Conservation (phyloP, 768 basidiomycete species). For the Podaxis sp. region DNA sequence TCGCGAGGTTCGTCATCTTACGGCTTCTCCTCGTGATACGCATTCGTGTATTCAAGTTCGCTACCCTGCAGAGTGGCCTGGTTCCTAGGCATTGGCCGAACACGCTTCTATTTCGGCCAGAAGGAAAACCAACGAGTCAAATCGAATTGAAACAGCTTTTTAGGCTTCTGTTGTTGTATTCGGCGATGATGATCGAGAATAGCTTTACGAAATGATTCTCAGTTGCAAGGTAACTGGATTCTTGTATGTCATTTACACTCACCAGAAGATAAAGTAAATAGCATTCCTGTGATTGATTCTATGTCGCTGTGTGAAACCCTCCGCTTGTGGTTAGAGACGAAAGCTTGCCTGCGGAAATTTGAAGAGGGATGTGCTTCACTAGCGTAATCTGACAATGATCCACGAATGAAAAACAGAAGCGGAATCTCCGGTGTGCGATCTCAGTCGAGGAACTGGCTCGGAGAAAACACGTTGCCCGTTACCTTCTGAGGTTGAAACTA, state of each 20-base stretch:
- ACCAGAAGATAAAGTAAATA: not conserved
- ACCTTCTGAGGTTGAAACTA: too few relatives aligned
- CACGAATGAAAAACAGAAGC: not conserved
- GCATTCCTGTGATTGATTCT: not conserved
- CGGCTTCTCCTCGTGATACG: not conserved
- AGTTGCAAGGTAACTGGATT: not conserved
- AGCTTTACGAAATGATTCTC: not conserved
- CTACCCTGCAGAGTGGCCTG: slow-evolving; percentile 43
- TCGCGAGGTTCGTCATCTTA: slow-evolving; percentile 46
- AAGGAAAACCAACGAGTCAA: not conserved
- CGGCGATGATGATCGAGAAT: not conserved
- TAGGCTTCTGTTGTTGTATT: not conserved
- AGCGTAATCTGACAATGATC: not conserved
- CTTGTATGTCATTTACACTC: not conserved
- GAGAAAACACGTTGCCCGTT: too few relatives aligned
- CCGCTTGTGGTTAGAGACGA: not conserved
- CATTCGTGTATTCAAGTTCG: not conserved
- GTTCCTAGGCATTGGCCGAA: slow-evolving; percentile 38
- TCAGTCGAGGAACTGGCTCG: too few relatives aligned
- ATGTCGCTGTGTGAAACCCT: not conserved
- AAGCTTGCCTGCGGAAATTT: not conserved
- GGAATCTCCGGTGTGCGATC: not conserved
- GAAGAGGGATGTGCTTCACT: not conserved
- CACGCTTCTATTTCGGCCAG: slow-evolving; percentile 28
- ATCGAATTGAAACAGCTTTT: not conserved